Evolutionary conservation across 495 filamentous ascomycete genomes (phyloP).

Genomic region (Xylaria acuta): DNA sequence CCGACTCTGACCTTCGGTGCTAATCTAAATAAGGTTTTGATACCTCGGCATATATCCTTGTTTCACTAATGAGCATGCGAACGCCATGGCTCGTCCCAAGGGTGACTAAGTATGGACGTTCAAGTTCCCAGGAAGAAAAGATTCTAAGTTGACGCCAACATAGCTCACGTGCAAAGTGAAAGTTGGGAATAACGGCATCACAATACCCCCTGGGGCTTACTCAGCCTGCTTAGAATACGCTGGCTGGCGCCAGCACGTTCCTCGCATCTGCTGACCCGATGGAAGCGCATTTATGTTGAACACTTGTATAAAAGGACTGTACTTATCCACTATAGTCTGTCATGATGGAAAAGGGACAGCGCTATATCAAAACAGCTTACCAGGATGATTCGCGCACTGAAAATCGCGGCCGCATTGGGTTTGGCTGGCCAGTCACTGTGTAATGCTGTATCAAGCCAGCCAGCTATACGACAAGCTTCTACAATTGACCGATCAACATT

Average conservation of each 20-base stretch:
- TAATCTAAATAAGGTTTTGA: background rate
- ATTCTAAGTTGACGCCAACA: background rate
- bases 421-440: slow-evolving; percentile 7
- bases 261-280: background rate
- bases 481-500: slow-evolving; percentile 38
- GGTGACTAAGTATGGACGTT: background rate
- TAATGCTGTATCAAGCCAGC: background rate
- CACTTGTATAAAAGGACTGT: background rate
- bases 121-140: background rate
- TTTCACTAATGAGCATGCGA: background rate
- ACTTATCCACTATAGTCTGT: background rate
- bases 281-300: background rate
- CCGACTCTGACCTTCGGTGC: background rate
- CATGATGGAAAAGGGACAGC: background rate
- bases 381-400: slow-evolving; percentile 16
- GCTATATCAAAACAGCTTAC: background rate
- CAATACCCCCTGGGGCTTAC: background rate
- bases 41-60: background rate
- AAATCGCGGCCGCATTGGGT: slow-evolving; percentile 13
- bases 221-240: slow-evolving; percentile 6
- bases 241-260: slow-evolving; percentile 21
- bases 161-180: background rate
- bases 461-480: slow-evolving; percentile 24
- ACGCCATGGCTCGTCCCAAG: background rate
- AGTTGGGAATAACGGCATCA: background rate